Percentiles rank a stretch among this genome's conserved stretches.
phyloP scores from a whole-genome alignment of 768 basidiomycete species.

The Tephrocybe sp. region DNA sequence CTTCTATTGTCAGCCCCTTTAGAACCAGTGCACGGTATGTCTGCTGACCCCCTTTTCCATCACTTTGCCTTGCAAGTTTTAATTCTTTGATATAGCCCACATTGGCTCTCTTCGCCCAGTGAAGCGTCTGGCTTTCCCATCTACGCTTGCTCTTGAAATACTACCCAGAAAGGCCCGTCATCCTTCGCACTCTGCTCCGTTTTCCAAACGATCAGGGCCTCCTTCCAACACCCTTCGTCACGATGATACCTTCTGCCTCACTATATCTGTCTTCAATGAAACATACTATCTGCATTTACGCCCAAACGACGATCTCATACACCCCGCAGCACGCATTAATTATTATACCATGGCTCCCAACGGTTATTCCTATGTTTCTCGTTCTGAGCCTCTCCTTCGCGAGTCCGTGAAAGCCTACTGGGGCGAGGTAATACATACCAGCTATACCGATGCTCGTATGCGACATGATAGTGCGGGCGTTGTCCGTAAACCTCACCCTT shows the following conservation, averaged over 20 bases:
- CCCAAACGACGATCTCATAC: conserved; percentile 76
- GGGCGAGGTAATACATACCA: conserved; percentile 70
- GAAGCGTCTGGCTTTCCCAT: conserved; percentile 47
- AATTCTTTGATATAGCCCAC: conserved; percentile 34
- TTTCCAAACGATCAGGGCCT: conserved; percentile 31
- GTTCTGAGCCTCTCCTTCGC: conserved; percentile 59
- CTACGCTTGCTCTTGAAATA: conserved; percentile 52
- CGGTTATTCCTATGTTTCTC: conserved; percentile 47
- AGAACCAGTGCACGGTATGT: conserved; percentile 28
- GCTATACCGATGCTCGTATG: conserved; percentile 51
- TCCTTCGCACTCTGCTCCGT: conserved; percentile 17
- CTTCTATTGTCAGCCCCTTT: conserved; percentile 31
- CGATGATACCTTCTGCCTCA: conserved; percentile 70
- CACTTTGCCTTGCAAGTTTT: conserved; percentile 6
- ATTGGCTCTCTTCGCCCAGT: conserved; percentile 45
- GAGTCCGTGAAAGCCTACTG: conserved; percentile 66
- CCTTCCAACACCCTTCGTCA: conserved; percentile 53
- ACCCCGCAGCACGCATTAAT: conserved; percentile 71
- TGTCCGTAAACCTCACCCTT: conserved; percentile 37
- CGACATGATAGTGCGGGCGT: conserved; percentile 62
- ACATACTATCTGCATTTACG: conserved; percentile 70
- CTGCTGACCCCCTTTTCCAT: neutral
- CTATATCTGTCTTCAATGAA: conserved; percentile 62
- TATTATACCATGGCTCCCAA: conserved; percentile 54
- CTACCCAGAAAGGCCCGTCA: conserved; percentile 42